Evolutionary conservation across 2,329 filamentous ascomycete species (phyloP), one percentile per base, ranked within the genome.

Genomic region (Alternaria gaisen): DNA sequence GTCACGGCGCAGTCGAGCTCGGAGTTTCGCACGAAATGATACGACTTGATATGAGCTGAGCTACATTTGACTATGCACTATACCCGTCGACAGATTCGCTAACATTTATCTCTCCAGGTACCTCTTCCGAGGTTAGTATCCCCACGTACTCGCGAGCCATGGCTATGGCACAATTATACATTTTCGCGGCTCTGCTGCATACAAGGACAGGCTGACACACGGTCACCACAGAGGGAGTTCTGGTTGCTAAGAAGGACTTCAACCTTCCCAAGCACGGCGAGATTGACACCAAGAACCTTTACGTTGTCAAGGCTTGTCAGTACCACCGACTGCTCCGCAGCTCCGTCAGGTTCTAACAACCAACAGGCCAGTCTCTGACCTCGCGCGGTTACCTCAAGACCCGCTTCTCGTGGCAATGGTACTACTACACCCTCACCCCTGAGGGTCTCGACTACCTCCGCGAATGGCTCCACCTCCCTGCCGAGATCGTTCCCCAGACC

Each of bases 371-470:
- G 88, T 99, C 95, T 71, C 90, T 99, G 81, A 97, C 90, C 87
- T 97, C 94, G 77, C 94, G 95, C 83, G 94, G 94, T 82, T 98
- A 92, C 85, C 90, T 99, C 86, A 99, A 99, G 92, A 99, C 95
- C 78, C 95, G 96, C 85, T 99, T 99, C 91, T 97, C 93, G 60
- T 80, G 79, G 79, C 79, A 80, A 66, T 80, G 75, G 70, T 80
- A 98, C 91, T 99, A 99, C 92, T 99, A 99, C 91, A 97, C 95
- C 85, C 91, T 99, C 85, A 97, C 94, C 83, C 92, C 94, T 81
- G 94, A 98, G 89, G 95, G 95, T 86, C 94, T 99, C 83, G 94
- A 98, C 88, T 99, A 99, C 90, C 94, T 99, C 83, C 94, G 95
- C 82, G 95, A 99, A 88, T 99, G 95, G 95, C 94, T 99, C 78